phyloP scores from a whole-genome alignment of 2,329 filamentous ascomycete species.

The Colletotrichum graminicola region DNA sequence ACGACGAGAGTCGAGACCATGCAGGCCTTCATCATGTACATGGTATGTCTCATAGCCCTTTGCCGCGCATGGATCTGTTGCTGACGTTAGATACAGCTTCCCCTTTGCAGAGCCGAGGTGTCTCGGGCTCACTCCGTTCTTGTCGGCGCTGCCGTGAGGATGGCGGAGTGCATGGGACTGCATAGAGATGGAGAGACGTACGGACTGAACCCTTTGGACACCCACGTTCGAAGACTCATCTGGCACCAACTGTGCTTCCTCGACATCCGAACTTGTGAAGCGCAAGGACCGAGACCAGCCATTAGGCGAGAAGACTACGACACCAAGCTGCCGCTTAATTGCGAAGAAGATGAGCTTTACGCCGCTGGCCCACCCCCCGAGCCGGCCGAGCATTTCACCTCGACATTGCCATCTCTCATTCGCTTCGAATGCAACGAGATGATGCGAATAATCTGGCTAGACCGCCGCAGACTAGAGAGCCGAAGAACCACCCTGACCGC shows the following conservation, averaged over 20 bases:
- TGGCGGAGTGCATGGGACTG: slow-evolving; percentile 83
- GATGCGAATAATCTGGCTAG: slow-evolving; percentile 77
- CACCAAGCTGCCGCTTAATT: slow-evolving; percentile 78
- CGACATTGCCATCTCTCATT: slow-evolving; percentile 75
- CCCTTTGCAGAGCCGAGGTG: slow-evolving; percentile 78
- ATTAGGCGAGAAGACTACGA: slow-evolving; percentile 83
- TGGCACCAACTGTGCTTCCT: slow-evolving; percentile 86
- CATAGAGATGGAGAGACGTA: slow-evolving; percentile 78
- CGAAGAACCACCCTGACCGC: slow-evolving; percentile 72
- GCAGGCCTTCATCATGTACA: slow-evolving; percentile 82
- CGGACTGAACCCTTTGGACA: slow-evolving; percentile 74
- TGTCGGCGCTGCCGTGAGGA: slow-evolving; percentile 77
- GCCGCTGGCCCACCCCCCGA: slow-evolving; percentile 55
- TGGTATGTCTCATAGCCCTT: slow-evolving; percentile 62
- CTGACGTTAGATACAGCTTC: slow-evolving; percentile 63
- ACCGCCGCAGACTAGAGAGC: slow-evolving; percentile 73
- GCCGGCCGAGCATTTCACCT: slow-evolving; percentile 71
- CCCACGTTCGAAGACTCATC: slow-evolving; percentile 77
- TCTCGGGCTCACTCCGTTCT: slow-evolving; percentile 80
- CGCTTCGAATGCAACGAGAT: slow-evolving; percentile 81
- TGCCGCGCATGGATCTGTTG: not conserved
- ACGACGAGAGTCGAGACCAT: slow-evolving; percentile 79
- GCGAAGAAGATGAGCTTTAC: slow-evolving; percentile 74
- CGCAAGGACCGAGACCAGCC: slow-evolving; percentile 77
- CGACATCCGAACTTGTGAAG: slow-evolving; percentile 80